These are phyloP conservation scores for Bonia amplexicaulis DNA, from an alignment of 176 grass and related monocot genomes.

Conservation along the genomic window DNA sequence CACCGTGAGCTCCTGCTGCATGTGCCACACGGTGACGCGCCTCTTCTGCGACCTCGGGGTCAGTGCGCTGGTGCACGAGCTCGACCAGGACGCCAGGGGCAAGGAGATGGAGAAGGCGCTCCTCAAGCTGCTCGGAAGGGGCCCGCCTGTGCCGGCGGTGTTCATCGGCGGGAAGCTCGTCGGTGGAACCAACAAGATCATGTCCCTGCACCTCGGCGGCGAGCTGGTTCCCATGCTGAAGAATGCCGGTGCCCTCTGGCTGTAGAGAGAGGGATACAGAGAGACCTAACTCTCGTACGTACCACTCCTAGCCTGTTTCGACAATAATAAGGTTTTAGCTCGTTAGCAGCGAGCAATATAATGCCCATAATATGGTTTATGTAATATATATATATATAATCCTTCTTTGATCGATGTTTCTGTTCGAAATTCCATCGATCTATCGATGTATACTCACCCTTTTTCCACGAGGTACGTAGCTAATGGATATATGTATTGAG, in stretches of 20 bases:
- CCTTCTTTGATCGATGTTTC: not conserved
- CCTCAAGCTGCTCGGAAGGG: slow-evolving; percentile 33
- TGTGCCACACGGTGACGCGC: slow-evolving; percentile 73
- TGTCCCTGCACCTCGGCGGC: slow-evolving; percentile 47
- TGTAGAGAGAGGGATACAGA: slow-evolving; percentile 5
- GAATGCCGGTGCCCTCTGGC: slow-evolving; percentile 50
- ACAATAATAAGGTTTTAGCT: not conserved
- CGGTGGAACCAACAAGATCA: slow-evolving; percentile 51
- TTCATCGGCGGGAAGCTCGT: slow-evolving; percentile 50
- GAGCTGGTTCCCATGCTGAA: slow-evolving; percentile 52
- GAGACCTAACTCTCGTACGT: not conserved
- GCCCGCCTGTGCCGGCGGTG: slow-evolving; percentile 33
- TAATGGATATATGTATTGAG: no score
- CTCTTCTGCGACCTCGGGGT: slow-evolving; percentile 61
- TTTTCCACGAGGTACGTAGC: not conserved
- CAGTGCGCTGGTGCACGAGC: slow-evolving; percentile 47
- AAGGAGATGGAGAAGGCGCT: slow-evolving; percentile 56
- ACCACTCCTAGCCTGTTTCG: not conserved
- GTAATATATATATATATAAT: not conserved
- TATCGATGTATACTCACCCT: not conserved
- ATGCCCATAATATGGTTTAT: not conserved
- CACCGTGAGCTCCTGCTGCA: slow-evolving; percentile 69
- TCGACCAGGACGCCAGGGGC: slow-evolving; percentile 49
- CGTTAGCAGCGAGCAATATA: not conserved
- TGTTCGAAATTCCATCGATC: not conserved